Evolutionary conservation across 768 basidiomycete species (phyloP).

Genomic region (Pisolithus albus): DNA sequence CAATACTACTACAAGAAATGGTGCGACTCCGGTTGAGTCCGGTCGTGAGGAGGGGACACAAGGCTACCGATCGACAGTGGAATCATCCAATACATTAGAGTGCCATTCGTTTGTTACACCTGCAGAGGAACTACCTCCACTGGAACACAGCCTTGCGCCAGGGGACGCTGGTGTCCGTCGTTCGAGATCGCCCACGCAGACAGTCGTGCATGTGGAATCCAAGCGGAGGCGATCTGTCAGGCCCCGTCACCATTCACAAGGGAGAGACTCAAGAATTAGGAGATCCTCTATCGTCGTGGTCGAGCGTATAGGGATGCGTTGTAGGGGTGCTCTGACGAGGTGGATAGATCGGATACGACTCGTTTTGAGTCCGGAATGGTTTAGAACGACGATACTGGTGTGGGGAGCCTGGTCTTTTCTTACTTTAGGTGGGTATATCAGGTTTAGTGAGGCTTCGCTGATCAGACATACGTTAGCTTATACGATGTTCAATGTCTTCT

Average conservation of each 20-base stretch:
- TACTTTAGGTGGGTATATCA: slow-evolving; percentile 55
- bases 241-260: slow-evolving; percentile 1
- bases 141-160: slow-evolving; percentile 21
- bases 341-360: slow-evolving; percentile 57
- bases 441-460: background rate
- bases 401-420: slow-evolving; percentile 75
- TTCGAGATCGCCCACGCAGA: slow-evolving; percentile 3
- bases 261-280: slow-evolving; percentile 15
- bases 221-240: slow-evolving; percentile 8
- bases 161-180: slow-evolving; percentile 19
- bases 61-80: slow-evolving; percentile 24
- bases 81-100: slow-evolving; percentile 26
- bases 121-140: slow-evolving; percentile 22
- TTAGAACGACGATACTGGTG: slow-evolving; percentile 66
- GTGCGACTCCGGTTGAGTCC: slow-evolving; percentile 1
- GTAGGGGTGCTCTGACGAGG: slow-evolving; percentile 43
- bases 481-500: slow-evolving; percentile 90
- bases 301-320: slow-evolving; percentile 31
- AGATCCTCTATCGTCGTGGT: slow-evolving; percentile 35
- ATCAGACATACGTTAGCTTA: slow-evolving; percentile 43
- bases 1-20: background rate
- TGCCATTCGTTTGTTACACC: slow-evolving; percentile 17
- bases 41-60: slow-evolving; percentile 15
- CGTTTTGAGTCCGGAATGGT: slow-evolving; percentile 73
- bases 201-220: slow-evolving; percentile 8